Evolutionary conservation across 805 yeast genomes (phyloP).

Genomic region (Zygosaccharomyces bailii): DNA sequence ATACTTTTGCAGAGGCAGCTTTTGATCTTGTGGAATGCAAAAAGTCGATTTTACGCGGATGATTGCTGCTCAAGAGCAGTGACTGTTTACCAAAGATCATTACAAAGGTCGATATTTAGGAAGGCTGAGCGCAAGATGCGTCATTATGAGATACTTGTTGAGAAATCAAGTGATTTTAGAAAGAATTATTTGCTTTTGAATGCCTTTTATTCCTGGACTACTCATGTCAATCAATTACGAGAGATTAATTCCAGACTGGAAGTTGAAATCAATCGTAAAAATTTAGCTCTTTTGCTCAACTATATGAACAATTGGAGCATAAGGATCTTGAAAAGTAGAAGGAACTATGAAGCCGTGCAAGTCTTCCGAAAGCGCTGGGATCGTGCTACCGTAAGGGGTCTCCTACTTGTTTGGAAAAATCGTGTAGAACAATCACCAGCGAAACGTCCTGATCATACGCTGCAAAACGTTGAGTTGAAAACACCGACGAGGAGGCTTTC

Average conservation of each 20-base stretch:
- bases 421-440: conserved; percentile 15
- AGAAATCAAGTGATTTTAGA: conserved; percentile 24
- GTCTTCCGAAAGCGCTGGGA: conserved; percentile 39
- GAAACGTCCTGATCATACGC: conserved; percentile 5
- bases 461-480: conserved; percentile 10
- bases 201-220: conserved; percentile 27
- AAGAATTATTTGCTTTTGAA: conserved; percentile 23
- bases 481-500: conserved; percentile 25
- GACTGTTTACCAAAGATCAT: conserved; percentile 6
- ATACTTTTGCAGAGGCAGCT: background rate
- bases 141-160: background rate
- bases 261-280: conserved; percentile 25
- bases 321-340: conserved; percentile 32
- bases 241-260: conserved; percentile 19
- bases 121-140: background rate
- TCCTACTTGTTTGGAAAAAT: conserved; percentile 37
- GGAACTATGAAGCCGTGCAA: conserved; percentile 36
- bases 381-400: conserved; percentile 39
- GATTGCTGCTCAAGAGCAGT: conserved; percentile 16
- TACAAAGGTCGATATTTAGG: conserved; percentile 1
- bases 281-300: conserved; percentile 23
- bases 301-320: conserved; percentile 37
- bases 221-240: conserved; percentile 13
- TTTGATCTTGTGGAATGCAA: conserved; percentile 15
- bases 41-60: conserved; percentile 6